Conservation (phyloP, 768 basidiomycete genomes). For the Pulveroboletus sp. region DNA sequence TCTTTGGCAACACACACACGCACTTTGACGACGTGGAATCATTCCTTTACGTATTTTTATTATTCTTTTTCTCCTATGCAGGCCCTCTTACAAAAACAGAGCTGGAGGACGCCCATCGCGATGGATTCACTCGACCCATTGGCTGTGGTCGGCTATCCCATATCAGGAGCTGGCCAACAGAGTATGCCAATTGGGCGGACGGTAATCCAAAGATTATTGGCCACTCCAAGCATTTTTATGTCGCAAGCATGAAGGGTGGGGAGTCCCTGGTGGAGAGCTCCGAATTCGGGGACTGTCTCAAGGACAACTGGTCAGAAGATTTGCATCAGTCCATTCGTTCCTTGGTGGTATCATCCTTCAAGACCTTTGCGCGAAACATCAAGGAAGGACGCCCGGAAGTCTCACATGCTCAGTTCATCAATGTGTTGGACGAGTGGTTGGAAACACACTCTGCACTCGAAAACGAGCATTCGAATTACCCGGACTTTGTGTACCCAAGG, state of each 20-base stretch:
- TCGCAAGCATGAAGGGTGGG: neutral
- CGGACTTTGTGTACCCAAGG: neutral
- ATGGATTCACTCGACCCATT: neutral
- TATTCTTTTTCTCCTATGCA: constrained; percentile 13
- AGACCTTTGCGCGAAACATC: too few species aligned
- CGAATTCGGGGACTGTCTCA: neutral
- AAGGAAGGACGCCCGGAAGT: neutral
- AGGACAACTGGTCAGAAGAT: neutral
- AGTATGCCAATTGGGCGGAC: neutral
- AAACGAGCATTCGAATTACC: neutral
- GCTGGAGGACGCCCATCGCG: neutral
- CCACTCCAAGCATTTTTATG: neutral
- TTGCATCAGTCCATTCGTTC: neutral
- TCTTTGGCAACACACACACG: neutral
- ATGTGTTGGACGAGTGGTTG: constrained; percentile 4
- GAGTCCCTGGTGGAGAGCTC: neutral
- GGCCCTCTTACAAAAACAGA: neutral
- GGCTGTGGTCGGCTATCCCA: constrained; percentile 1
- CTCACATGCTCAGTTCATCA: constrained; percentile 1
- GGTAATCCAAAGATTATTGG: neutral
- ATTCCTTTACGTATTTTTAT: constrained; percentile 13
- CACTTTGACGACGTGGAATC: constrained; percentile 16
- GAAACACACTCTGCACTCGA: neutral
- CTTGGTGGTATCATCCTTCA: neutral
- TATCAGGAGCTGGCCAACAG: constrained; percentile 2